Percentiles rank a stretch among this genome's conserved stretches.
phyloP scores from a whole-genome alignment of 2,329 filamentous ascomycete genomes.

The Alternaria gansuensis region DNA sequence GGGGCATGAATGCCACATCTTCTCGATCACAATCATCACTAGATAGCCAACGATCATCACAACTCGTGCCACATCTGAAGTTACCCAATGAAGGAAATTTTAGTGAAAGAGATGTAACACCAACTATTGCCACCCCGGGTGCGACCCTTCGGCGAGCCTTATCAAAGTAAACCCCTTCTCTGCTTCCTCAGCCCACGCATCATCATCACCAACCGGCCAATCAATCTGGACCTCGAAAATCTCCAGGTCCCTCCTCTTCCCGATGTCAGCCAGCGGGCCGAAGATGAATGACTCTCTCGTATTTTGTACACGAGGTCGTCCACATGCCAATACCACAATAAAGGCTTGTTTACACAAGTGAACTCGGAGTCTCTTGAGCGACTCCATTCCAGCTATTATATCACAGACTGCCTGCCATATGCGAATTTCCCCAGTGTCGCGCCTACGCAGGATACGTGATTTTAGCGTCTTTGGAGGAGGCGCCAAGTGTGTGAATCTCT shows the following conservation, averaged over 20 bases:
- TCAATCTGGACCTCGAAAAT: constrained; percentile 15
- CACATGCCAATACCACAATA: neutral
- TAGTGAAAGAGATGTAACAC: neutral
- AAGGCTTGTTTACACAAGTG: constrained; percentile 4
- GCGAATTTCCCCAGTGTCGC: neutral
- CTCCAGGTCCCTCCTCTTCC: constrained; percentile 3
- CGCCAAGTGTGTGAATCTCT: constrained; percentile 1
- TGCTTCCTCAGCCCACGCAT: constrained; percentile 6
- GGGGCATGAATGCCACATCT: no score
- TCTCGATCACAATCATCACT: neutral
- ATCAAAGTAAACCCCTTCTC: constrained; percentile 6
- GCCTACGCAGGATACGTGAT: neutral
- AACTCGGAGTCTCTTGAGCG: neutral
- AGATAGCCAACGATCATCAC: neutral
- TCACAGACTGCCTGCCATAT: constrained; percentile 3
- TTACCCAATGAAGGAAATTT: no score
- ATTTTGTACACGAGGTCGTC: neutral
- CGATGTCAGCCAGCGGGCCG: neutral
- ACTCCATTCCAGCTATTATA: constrained; percentile 3
- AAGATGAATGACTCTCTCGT: constrained; percentile 6
- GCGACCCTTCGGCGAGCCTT: neutral
- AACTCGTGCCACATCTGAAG: no score
- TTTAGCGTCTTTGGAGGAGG: neutral
- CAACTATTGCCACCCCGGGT: neutral
- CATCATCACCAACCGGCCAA: constrained; percentile 10